Percentiles rank a stretch among this genome's conserved stretches.
These are phyloP conservation scores for Porcisia hertigi DNA, from an alignment of 208 protist genomes.

Conservation along the genomic window DNA sequence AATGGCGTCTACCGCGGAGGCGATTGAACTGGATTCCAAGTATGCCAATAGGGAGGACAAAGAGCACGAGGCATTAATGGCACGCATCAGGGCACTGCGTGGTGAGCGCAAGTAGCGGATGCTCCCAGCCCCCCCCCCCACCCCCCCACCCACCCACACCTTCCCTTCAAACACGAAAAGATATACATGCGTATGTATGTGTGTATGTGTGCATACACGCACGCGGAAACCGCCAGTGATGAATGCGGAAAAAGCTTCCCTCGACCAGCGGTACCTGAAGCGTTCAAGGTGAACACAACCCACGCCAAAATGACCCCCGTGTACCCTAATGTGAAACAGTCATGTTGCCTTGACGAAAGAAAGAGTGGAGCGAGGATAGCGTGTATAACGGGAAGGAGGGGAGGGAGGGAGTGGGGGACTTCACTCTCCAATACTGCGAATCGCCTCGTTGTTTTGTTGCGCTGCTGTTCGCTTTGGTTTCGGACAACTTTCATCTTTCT, in stretches of 20 bases:
- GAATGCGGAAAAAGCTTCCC: neutral
- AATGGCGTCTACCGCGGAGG: slow-evolving; percentile 50
- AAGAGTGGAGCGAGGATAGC: neutral
- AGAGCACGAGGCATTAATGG: slow-evolving; percentile 52
- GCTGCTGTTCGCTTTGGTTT: neutral
- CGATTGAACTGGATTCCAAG: slow-evolving; percentile 50
- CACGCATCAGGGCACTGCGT: slow-evolving; percentile 52
- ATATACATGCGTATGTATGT: no score
- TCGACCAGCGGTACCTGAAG: neutral
- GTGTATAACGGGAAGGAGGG: neutral
- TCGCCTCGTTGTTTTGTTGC: neutral
- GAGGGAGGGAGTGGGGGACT: neutral
- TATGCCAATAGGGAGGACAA: slow-evolving; percentile 46
- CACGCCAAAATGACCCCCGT: neutral
- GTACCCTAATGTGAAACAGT: neutral
- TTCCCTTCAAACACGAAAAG: neutral
- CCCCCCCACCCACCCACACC: no score
- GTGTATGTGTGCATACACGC: neutral
- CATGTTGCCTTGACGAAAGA: neutral
- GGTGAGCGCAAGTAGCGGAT: slow-evolving; percentile 22
- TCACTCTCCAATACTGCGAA: neutral
- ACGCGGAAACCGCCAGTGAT: neutral
- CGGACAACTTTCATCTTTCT: neutral
- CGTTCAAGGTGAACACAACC: neutral
- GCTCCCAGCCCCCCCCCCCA: neutral